These are phyloP conservation scores for Linderniella brevidens DNA, from an alignment of 257 asterid species.

Conservation along the genomic window DNA sequence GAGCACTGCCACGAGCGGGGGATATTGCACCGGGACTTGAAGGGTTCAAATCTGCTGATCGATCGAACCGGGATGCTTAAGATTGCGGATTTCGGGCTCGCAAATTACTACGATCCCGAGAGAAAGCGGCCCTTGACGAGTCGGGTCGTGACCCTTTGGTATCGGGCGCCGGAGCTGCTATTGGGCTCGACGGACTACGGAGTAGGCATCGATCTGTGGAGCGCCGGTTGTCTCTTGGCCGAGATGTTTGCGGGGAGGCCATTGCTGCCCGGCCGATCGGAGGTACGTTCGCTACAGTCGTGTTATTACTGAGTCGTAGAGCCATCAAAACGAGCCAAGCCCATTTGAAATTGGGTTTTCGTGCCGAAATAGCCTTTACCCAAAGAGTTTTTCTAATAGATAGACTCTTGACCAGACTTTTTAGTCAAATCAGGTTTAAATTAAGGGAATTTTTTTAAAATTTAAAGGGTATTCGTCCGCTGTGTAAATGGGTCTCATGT, in stretches of 20 bases:
- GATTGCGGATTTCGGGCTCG: slow-evolving; percentile 77
- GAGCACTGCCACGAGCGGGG: slow-evolving; percentile 75
- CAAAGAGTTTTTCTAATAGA: too few species aligned
- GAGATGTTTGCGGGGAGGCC: slow-evolving; percentile 78
- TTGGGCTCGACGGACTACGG: slow-evolving; percentile 72
- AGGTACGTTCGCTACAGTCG: slow-evolving; percentile 25
- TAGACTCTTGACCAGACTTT: too few species aligned
- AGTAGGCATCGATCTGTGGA: slow-evolving; percentile 69
- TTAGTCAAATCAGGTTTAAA: too few species aligned
- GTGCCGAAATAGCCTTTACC: too few species aligned
- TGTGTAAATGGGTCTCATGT: too few species aligned
- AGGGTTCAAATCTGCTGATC: slow-evolving; percentile 68
- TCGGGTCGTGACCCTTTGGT: slow-evolving; percentile 87
- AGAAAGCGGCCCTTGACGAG: slow-evolving; percentile 44
- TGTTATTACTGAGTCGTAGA: too few species aligned
- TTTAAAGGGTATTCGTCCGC: too few species aligned
- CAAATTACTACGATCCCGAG: slow-evolving; percentile 28
- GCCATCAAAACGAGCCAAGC: too few species aligned
- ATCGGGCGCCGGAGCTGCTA: slow-evolving; percentile 72
- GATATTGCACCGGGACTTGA: slow-evolving; percentile 61
- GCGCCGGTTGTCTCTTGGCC: slow-evolving; percentile 81
- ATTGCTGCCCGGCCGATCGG: slow-evolving; percentile 65
- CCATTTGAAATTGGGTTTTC: too few species aligned
- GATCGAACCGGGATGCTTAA: slow-evolving; percentile 57
- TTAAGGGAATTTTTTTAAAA: too few species aligned